Evolutionary conservation across 176 grass and related monocot genomes (phyloP).

Genomic region (Raddia guianensis): DNA sequence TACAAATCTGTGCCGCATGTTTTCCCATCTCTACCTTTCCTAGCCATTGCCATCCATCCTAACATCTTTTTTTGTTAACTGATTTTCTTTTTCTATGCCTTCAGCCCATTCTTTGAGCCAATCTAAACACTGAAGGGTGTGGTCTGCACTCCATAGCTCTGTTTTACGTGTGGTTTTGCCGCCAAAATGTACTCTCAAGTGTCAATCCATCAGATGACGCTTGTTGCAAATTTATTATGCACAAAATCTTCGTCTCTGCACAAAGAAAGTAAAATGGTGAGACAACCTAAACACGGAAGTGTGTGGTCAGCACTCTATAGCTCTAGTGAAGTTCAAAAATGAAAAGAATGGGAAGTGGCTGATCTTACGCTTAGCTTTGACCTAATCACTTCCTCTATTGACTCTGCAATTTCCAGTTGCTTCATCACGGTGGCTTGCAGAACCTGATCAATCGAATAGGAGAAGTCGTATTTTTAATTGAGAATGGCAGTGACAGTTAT

Average conservation of each 20-base stretch:
- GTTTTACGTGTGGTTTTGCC: neutral
- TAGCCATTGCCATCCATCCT: constrained; percentile 17
- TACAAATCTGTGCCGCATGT: neutral
- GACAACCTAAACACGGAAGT: neutral
- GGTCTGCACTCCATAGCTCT: neutral
- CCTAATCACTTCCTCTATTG: constrained; percentile 69
- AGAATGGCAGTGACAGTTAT: neutral
- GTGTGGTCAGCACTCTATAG: neutral
- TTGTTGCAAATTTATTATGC: constrained; percentile 30
- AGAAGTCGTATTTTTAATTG: constrained; percentile 3
- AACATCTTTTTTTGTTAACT: neutral
- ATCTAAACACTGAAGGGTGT: neutral
- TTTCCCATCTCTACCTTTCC: constrained; percentile 2
- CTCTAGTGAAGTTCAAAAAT: neutral
- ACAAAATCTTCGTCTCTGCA: constrained; percentile 74
- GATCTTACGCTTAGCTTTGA: constrained; percentile 60
- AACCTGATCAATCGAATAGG: constrained; percentile 52
- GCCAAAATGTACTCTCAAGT: constrained; percentile 19
- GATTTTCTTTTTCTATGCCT: neutral
- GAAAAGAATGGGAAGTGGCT: constrained; percentile 3
- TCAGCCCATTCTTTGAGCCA: constrained; percentile 8
- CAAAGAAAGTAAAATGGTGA: constrained; percentile 14
- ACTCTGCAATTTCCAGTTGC: constrained; percentile 80
- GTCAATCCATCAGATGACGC: neutral
- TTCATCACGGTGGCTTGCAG: constrained; percentile 73